These are phyloP conservation scores for Bipolaris bicolor DNA, from an alignment of 2,329 filamentous ascomycete genomes.

Conservation along the genomic window DNA sequence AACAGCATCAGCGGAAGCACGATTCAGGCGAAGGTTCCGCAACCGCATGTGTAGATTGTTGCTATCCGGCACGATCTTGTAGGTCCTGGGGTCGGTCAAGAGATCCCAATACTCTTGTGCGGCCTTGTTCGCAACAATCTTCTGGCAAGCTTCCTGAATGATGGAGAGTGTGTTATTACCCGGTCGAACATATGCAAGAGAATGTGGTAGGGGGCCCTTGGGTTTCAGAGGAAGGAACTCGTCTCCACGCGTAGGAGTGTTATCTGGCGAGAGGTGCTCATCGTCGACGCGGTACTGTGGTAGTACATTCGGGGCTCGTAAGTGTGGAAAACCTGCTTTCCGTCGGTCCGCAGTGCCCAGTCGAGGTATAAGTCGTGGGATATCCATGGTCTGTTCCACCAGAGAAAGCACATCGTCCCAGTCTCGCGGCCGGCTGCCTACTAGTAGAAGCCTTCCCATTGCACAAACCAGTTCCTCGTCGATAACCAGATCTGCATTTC, in stretches of 20 bases:
- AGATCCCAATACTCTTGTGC: constrained; percentile 80
- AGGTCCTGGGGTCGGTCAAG: constrained; percentile 62
- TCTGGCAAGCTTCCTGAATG: constrained; percentile 68
- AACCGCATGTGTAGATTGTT: constrained; percentile 74
- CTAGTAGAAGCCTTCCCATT: constrained; percentile 79
- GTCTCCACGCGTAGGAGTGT: constrained; percentile 32
- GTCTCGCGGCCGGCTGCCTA: constrained; percentile 65
- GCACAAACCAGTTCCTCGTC: constrained; percentile 80
- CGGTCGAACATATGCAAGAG: constrained; percentile 54
- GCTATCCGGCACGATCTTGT: constrained; percentile 71
- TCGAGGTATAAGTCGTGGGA: constrained; percentile 63
- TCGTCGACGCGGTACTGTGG: constrained; percentile 35
- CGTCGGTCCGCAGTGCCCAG: constrained; percentile 40
- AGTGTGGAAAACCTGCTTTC: constrained; percentile 30
- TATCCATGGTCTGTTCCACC: constrained; percentile 80
- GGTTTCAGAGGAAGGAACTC: constrained; percentile 41
- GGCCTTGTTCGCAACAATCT: constrained; percentile 65
- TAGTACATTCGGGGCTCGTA: constrained; percentile 47
- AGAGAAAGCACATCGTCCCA: constrained; percentile 75
- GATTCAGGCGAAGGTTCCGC: constrained; percentile 67
- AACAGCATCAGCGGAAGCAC: constrained; percentile 67
- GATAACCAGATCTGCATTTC: constrained; percentile 69
- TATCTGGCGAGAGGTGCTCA: constrained; percentile 33
- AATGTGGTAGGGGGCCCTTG: constrained; percentile 32
- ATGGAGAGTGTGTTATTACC: constrained; percentile 69